A percentile compares a stretch with the other conserved stretches of the same genome.
Evolutionary conservation across 192 early-diverging fungal genomes (phyloP).

Genomic region (Gorgonomyces haynaldii): DNA sequence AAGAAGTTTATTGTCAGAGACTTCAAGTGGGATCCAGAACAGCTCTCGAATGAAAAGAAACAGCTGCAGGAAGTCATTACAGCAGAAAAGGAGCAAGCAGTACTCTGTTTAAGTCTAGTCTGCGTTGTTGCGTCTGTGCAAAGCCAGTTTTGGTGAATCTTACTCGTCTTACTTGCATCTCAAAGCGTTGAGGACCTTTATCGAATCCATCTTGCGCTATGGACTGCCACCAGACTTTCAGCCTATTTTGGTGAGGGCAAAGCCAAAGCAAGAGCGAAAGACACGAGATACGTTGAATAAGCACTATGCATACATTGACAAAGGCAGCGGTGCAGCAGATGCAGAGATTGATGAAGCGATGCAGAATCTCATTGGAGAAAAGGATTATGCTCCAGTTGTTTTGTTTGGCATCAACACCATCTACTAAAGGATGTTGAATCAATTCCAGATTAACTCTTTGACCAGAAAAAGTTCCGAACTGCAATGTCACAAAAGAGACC

Average conservation of each 20-base stretch:
- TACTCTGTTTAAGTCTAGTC: constrained; percentile 26
- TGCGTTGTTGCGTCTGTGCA: constrained; percentile 70
- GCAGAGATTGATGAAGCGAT: constrained; percentile 79
- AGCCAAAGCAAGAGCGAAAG: constrained; percentile 71
- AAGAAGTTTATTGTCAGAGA: constrained; percentile 87
- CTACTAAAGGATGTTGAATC: neutral
- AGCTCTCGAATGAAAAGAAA: constrained; percentile 47
- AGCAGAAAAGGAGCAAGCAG: constrained; percentile 71
- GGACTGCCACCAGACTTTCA: constrained; percentile 94
- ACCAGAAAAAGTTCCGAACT: neutral
- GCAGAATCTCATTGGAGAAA: constrained; percentile 61
- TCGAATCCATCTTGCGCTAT: constrained; percentile 94
- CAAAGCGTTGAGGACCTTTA: constrained; percentile 88
- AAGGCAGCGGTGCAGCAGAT: constrained; percentile 35
- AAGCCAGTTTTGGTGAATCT: constrained; percentile 90
- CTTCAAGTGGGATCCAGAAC: constrained; percentile 82
- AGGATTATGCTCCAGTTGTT: constrained; percentile 86
- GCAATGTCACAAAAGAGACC: too few relatives aligned
- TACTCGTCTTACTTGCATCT: constrained; percentile 88
- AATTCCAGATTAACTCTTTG: neutral
- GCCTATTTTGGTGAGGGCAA: constrained; percentile 60
- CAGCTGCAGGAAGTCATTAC: constrained; percentile 51
- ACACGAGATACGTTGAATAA: constrained; percentile 61
- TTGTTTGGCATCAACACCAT: constrained; percentile 38
- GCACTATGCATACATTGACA: constrained; percentile 75